phyloP scores from a whole-genome alignment of 108 stramenopile genomes.

The Discostella stelligeroides region DNA sequence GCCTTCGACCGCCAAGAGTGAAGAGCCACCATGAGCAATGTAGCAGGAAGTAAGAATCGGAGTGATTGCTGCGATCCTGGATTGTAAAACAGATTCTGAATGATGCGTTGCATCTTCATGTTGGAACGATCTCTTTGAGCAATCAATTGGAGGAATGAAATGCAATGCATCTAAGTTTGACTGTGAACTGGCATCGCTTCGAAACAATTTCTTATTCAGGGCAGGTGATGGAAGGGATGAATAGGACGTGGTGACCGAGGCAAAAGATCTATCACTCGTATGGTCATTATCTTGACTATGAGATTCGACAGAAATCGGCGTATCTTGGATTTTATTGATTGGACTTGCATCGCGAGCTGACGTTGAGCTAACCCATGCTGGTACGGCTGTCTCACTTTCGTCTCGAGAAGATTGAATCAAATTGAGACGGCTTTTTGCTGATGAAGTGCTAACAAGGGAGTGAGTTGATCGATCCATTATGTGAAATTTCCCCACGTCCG shows the following conservation, averaged over 20 bases:
- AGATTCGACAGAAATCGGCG: constrained; percentile 14
- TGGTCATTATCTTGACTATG: constrained; percentile 12
- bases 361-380: constrained; percentile 46
- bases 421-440: constrained; percentile 69
- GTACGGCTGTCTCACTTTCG: constrained; percentile 31
- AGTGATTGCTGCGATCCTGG: constrained; percentile 63
- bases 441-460: constrained; percentile 72
- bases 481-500: constrained; percentile 81
- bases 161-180: constrained; percentile 65
- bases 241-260: constrained; percentile 8
- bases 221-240: constrained; percentile 19
- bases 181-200: constrained; percentile 48
- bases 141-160: constrained; percentile 75
- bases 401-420: constrained; percentile 71
- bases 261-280: not conserved
- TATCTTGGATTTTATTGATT: not conserved
- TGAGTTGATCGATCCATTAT: constrained; percentile 90
- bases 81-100: constrained; percentile 44
- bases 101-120: constrained; percentile 11
- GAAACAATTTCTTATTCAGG: constrained; percentile 13
- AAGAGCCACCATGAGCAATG: constrained; percentile 83
- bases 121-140: constrained; percentile 19
- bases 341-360: constrained; percentile 25
- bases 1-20: constrained; percentile 81
- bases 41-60: constrained; percentile 90